Conservation (phyloP, 148 eudicot species). For the Chenopodium suecicum region DNA sequence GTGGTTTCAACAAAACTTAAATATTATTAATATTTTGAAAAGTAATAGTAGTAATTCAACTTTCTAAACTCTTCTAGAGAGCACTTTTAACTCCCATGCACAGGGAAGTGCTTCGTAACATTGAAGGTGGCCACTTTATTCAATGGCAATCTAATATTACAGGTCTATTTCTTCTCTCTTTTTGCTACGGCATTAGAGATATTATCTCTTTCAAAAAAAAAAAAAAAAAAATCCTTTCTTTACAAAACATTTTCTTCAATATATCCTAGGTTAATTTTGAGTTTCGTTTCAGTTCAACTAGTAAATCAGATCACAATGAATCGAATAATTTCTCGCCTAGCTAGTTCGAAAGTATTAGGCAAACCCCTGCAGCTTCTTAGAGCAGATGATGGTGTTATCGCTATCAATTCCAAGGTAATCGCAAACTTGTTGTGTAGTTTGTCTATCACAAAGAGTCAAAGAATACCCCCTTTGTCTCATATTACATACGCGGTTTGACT, state of each 20-base stretch:
- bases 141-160: neutral
- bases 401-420: constrained; percentile 13
- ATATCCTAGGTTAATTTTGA: too few species aligned
- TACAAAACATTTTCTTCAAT: too few species aligned
- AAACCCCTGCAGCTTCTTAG: constrained; percentile 6
- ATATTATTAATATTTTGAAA: too few species aligned
- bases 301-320: neutral
- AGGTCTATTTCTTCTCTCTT: neutral
- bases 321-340: neutral
- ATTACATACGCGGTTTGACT: too few species aligned
- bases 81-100: neutral
- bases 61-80: neutral
- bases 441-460: too few species aligned
- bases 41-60: neutral
- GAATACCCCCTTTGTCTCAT: too few species aligned
- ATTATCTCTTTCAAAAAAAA: too few species aligned
- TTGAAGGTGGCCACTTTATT: neutral
- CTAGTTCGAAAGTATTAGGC: neutral
- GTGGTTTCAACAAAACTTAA: too few species aligned
- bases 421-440: too few species aligned
- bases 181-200: too few species aligned
- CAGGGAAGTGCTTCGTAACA: neutral
- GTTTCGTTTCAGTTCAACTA: too few species aligned
- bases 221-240: too few species aligned
- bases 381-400: neutral